Percentiles rank a stretch among this genome's conserved stretches.
These are phyloP conservation scores for Paramecium primaurelia DNA, from an alignment of 73 alveolate genomes.

Conservation along the genomic window DNA sequence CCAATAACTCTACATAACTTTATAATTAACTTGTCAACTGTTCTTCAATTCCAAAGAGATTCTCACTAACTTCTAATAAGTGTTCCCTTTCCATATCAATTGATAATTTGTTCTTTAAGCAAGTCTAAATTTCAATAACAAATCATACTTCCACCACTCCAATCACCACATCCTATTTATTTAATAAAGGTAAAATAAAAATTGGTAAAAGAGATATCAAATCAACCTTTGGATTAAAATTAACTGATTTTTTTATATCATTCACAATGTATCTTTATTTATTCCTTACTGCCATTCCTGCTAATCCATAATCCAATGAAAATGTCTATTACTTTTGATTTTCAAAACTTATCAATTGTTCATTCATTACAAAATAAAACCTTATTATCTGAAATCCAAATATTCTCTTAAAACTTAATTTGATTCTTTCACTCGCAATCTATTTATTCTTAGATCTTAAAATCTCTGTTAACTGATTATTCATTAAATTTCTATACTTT, in stretches of 20 bases:
- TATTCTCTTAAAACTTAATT: not conserved
- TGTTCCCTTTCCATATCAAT: not conserved
- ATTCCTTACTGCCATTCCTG: slow-evolving; percentile 45
- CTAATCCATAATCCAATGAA: slow-evolving; percentile 53
- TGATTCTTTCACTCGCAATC: not conserved
- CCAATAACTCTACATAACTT: not conserved
- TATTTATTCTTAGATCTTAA: not conserved
- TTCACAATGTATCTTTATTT: slow-evolving; percentile 26
- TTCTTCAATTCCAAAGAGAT: slow-evolving; percentile 52
- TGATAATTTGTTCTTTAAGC: not conserved
- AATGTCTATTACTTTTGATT: not conserved
- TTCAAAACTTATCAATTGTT: not conserved
- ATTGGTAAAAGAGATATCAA: slow-evolving; percentile 29
- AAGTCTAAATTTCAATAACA: not conserved
- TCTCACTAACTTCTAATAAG: not conserved
- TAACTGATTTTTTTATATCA: slow-evolving; percentile 41
- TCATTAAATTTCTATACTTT: slow-evolving; percentile 4
- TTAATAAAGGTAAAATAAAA: slow-evolving; percentile 38
- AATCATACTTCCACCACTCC: not conserved
- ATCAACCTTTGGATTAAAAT: slow-evolving; percentile 53
- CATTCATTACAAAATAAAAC: slow-evolving; percentile 45
- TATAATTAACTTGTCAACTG: not conserved
- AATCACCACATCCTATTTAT: not conserved
- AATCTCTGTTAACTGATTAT: not conserved
- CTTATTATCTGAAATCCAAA: slow-evolving; percentile 35